Conservation (phyloP, 2,329 filamentous ascomycete genomes). For the Fusarium pseudonygamai region DNA sequence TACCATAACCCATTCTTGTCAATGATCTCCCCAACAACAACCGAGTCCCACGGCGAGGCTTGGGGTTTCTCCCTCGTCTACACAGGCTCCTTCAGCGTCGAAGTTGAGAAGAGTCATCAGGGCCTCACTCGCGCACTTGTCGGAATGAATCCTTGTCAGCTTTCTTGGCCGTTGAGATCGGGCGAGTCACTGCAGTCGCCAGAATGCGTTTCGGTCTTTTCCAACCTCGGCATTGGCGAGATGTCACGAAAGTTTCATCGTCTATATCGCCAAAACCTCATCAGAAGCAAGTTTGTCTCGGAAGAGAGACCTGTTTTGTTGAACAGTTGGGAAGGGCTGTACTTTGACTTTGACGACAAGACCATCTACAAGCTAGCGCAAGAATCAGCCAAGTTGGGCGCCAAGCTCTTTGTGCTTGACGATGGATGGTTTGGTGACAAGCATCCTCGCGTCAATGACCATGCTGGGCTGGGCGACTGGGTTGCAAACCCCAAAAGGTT, state of each 20-base stretch:
- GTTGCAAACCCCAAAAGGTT: conserved; percentile 66
- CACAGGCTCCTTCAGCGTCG: conserved; percentile 68
- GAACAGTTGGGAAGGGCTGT: conserved; percentile 73
- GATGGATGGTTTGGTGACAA: conserved; percentile 73
- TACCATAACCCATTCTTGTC: conserved; percentile 72
- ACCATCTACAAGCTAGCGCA: conserved; percentile 64
- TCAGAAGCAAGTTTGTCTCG: conserved; percentile 63
- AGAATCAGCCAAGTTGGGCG: conserved; percentile 66
- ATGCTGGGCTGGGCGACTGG: conserved; percentile 71
- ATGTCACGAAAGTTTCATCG: conserved; percentile 71
- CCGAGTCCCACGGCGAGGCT: conserved; percentile 68
- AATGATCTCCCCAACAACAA: conserved; percentile 64
- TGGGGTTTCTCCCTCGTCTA: conserved; percentile 74
- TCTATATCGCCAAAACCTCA: conserved; percentile 69
- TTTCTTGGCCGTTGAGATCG: conserved; percentile 65
- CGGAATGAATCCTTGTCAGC: conserved; percentile 68
- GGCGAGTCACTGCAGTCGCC: conserved; percentile 68
- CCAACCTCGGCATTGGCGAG: conserved; percentile 64
- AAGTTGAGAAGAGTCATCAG: conserved; percentile 70
- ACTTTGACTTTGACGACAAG: conserved; percentile 66
- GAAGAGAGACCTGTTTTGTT: conserved; percentile 64
- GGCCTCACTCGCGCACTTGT: conserved; percentile 68
- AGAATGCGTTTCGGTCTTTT: conserved; percentile 71
- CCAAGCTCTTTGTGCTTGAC: conserved; percentile 71
- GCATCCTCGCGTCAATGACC: conserved; percentile 67